Percentiles rank a stretch among this genome's conserved stretches.
phyloP scores from a whole-genome alignment of 2,329 filamentous ascomycete genomes.

The Venturia carpophila region DNA sequence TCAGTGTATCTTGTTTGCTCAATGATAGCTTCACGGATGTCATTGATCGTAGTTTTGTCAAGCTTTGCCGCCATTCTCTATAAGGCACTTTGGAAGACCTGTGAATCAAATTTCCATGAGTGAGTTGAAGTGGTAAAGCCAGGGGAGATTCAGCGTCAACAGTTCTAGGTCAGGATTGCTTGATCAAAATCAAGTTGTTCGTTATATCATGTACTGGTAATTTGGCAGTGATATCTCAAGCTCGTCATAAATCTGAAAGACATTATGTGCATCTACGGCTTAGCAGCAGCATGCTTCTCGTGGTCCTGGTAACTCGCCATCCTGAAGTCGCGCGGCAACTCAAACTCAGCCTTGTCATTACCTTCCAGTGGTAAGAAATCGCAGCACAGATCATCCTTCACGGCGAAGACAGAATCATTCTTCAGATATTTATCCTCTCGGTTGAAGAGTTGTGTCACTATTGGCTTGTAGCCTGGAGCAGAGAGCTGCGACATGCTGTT shows the following conservation, averaged over 20 bases:
- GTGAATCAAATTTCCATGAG: too few relatives aligned
- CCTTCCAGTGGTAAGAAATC: slow-evolving; percentile 47
- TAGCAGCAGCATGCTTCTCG: slow-evolving; percentile 13
- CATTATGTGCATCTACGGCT: not conserved
- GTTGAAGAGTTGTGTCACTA: slow-evolving; percentile 75
- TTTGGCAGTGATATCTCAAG: too few relatives aligned
- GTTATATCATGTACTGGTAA: too few relatives aligned
- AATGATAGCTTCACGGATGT: too few relatives aligned
- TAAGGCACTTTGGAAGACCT: too few relatives aligned
- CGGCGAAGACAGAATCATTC: slow-evolving; percentile 52
- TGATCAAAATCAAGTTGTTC: too few relatives aligned
- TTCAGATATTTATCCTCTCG: slow-evolving; percentile 54
- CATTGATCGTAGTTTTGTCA: too few relatives aligned
- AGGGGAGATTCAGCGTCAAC: too few relatives aligned
- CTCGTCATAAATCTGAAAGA: not conserved
- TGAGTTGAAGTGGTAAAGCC: too few relatives aligned
- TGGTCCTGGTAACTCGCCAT: slow-evolving; percentile 24
- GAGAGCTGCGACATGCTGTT: slow-evolving; percentile 36
- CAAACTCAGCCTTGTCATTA: slow-evolving; percentile 45
- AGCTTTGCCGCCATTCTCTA: too few relatives aligned
- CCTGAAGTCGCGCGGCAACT: slow-evolving; percentile 29
- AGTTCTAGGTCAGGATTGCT: too few relatives aligned
- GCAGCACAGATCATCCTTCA: slow-evolving; percentile 51
- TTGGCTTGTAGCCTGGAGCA: slow-evolving; percentile 53
- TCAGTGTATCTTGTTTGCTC: too few relatives aligned